These are phyloP conservation scores for Monosporascus ibericus DNA, from an alignment of 2,329 filamentous ascomycete genomes.

Conservation along the genomic window DNA sequence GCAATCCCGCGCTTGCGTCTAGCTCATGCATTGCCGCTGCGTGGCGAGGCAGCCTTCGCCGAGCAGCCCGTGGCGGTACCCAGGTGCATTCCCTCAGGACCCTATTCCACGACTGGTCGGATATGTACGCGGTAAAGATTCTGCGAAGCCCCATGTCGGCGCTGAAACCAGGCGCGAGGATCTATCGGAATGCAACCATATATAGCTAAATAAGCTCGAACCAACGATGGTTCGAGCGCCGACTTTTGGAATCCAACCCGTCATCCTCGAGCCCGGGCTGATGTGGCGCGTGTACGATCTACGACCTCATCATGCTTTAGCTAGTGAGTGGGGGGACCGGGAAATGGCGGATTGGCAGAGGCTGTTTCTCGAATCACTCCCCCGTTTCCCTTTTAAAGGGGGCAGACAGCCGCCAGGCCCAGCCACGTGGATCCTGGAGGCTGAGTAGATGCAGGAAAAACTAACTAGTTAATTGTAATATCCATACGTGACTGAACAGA, in stretches of 20 bases:
- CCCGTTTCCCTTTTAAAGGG: constrained; percentile 5
- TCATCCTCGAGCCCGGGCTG: constrained; percentile 2
- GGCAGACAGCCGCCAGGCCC: constrained; percentile 4
- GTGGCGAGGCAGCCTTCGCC: constrained; percentile 7
- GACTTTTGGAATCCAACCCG: background rate
- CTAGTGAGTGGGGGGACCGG: constrained; percentile 4
- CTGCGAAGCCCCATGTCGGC: constrained; percentile 29
- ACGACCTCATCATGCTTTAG: constrained; percentile 3
- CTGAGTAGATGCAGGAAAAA: background rate
- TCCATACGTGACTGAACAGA: too few species aligned
- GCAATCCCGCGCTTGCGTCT: constrained; percentile 8
- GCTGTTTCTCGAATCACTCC: constrained; percentile 1
- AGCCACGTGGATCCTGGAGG: background rate
- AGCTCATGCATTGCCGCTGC: constrained; percentile 8
- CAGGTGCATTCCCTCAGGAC: constrained; percentile 37
- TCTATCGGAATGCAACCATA: constrained; percentile 11
- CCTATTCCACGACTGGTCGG: constrained; percentile 41
- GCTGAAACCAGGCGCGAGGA: constrained; percentile 30
- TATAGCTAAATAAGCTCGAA: too few species aligned
- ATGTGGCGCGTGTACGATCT: background rate
- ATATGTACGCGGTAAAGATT: constrained; percentile 28
- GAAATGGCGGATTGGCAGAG: constrained; percentile 5
- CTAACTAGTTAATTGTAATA: too few species aligned
- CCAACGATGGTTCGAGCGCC: too few species aligned
- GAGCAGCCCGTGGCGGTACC: constrained; percentile 32